Percentiles rank a stretch among this genome's conserved stretches.
Conservation (phyloP, 306 rosid genomes). For the Rubus idaeus region DNA sequence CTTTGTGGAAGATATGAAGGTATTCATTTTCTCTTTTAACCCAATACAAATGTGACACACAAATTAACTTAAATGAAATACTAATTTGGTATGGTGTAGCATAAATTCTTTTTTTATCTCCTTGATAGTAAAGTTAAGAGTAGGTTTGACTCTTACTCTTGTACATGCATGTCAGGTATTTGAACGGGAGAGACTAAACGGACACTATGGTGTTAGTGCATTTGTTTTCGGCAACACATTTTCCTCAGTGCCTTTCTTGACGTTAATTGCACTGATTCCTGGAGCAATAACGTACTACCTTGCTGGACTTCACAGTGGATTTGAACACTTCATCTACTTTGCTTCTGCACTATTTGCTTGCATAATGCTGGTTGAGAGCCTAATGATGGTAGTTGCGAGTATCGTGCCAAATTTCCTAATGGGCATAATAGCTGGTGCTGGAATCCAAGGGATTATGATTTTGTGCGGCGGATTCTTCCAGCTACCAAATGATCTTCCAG, state of each 20-base stretch:
- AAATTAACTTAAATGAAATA: no score
- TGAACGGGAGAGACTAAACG: slow-evolving; percentile 66
- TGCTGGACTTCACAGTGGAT: slow-evolving; percentile 50
- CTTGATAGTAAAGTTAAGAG: no score
- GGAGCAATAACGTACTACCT: slow-evolving; percentile 53
- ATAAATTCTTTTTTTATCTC: no score
- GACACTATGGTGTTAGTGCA: slow-evolving; percentile 60
- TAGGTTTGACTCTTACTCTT: neutral
- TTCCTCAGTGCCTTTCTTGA: slow-evolving; percentile 56
- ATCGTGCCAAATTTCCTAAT: slow-evolving; percentile 66
- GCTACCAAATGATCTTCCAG: slow-evolving; percentile 53
- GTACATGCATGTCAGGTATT: slow-evolving; percentile 43
- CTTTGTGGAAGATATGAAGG: slow-evolving; percentile 73
- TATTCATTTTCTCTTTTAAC: no score
- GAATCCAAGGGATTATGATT: slow-evolving; percentile 68
- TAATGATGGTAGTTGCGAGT: slow-evolving; percentile 75
- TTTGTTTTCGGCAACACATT: slow-evolving; percentile 61
- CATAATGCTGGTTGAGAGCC: slow-evolving; percentile 66
- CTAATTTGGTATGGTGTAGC: no score
- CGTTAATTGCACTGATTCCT: slow-evolving; percentile 48
- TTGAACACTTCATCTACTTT: slow-evolving; percentile 43
- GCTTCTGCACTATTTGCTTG: slow-evolving; percentile 36
- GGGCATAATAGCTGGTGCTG: slow-evolving; percentile 77
- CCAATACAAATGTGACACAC: no score
- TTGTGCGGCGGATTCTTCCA: slow-evolving; percentile 55